These are phyloP conservation scores for Blastocystis sp. DNA, from an alignment of 352 stramenopile species.

Conservation along the genomic window DNA sequence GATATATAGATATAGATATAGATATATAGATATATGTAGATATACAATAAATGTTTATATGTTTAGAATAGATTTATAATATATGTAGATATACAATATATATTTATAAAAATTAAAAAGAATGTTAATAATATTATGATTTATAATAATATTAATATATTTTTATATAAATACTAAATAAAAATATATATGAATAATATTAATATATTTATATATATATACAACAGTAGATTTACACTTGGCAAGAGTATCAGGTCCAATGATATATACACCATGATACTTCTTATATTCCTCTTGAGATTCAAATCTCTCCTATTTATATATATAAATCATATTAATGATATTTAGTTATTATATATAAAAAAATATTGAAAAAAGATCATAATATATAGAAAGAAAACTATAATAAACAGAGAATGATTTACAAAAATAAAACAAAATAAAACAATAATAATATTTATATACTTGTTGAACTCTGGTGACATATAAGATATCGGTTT, in stretches of 20 bases:
- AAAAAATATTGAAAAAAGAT: neutral
- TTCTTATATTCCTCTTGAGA: slow-evolving; percentile 71
- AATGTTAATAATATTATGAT: no score
- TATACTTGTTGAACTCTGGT: slow-evolving; percentile 90
- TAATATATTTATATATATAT: neutral
- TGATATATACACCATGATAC: slow-evolving; percentile 66
- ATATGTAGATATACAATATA: no score
- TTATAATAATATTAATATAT: no score
- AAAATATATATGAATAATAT: no score
- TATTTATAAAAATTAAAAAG: no score
- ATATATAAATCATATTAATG: no score
- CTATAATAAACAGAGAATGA: neutral
- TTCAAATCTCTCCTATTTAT: slow-evolving; percentile 87
- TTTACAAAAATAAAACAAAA: no score
- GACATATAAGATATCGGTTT: slow-evolving; percentile 90
- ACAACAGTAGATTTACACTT: slow-evolving; percentile 68
- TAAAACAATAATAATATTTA: no score
- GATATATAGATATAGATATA: slow-evolving; percentile 42
- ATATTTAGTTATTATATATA: no score
- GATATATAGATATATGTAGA: slow-evolving; percentile 64
- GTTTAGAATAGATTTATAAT: no score
- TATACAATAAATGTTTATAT: no score
- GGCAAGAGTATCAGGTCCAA: slow-evolving; percentile 52
- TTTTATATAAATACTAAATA: no score
- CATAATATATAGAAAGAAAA: neutral